Base-by-base conservation (phyloP, 805 yeast genomes). In the Hanseniaspora valbyensis region DNA sequence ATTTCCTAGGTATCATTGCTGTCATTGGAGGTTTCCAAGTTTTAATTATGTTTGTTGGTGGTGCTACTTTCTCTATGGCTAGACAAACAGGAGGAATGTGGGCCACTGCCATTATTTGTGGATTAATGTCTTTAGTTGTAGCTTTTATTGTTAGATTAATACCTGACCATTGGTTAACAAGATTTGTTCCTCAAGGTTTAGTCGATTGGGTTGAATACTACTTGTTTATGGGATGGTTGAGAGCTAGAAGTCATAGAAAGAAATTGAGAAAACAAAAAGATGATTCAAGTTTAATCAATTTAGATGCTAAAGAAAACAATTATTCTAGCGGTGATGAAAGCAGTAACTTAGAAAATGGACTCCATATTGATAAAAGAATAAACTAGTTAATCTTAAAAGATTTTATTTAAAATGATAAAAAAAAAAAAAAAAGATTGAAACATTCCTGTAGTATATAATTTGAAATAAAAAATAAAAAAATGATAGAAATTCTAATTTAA, bases 21-120 rank as follows among this genome's bases (percentile, higher is more conserved):
- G 70, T 92, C 43, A 88, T 92, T 65, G 92, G 81, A 28, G 89
- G 83, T 4, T 77, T 80, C 66, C 98, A 92, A 69, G 70, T 88
- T 2, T 65, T 90, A 49, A 90, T 92, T 58, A 92, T 92, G 97
- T 84, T 80, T 66, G 90, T 86, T 55, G 99, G 99, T 50, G 98
- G 99, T 51, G 84, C 90, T 38, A 96, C 98, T 0, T 92, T 92
- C 67, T 78, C 89, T 7, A 74, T 89, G 56, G 77, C 77, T 2
- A 74, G 81, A 54, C 94, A 84, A 66, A 82, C 95, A 0, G 83
- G 83, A 7, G 78, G 78, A 1, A 79, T 81, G 83, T 94, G 98
- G 98, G 92, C 76, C 1, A 79, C 87, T 2, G 92, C 97, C 0
- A 66, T 90, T 4, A 60, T 83, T 25, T 78, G 94, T 67, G 97